These are phyloP conservation scores for Sporothrix pseudoabietina DNA, from an alignment of 2,329 filamentous ascomycete genomes.

Conservation along the genomic window DNA sequence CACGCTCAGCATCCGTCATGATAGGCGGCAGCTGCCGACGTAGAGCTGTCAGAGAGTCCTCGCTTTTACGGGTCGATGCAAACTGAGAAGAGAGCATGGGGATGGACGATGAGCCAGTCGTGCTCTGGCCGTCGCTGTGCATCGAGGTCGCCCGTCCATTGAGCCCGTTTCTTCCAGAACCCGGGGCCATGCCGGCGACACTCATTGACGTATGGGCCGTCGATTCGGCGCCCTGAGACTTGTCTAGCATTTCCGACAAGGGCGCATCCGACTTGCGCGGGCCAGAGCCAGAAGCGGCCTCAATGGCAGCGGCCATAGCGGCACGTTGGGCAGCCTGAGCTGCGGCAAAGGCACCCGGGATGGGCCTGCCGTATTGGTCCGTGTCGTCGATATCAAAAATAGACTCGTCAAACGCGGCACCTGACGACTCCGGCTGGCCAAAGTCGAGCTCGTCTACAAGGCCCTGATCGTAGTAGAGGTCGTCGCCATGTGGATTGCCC, in stretches of 20 bases:
- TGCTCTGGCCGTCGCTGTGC: neutral
- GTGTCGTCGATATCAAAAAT: constrained; percentile 71
- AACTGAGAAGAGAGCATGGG: constrained; percentile 31
- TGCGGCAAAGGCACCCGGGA: constrained; percentile 60
- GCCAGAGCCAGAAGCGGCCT: constrained; percentile 13
- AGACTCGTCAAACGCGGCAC: constrained; percentile 68
- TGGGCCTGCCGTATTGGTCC: constrained; percentile 62
- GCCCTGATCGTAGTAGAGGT: constrained; percentile 66
- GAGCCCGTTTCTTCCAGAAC: neutral
- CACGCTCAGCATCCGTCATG: constrained; percentile 34
- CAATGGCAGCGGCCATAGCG: constrained; percentile 30
- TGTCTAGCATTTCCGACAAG: constrained; percentile 47
- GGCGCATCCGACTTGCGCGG: constrained; percentile 49
- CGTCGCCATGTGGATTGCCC: constrained; percentile 51
- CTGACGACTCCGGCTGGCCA: constrained; percentile 55
- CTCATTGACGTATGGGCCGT: constrained; percentile 58
- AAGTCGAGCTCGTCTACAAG: constrained; percentile 51
- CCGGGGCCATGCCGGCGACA: constrained; percentile 35
- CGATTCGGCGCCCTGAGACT: constrained; percentile 50
- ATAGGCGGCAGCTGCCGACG: constrained; percentile 31
- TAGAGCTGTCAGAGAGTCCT: constrained; percentile 26
- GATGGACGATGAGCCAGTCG: constrained; percentile 13
- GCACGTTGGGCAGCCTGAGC: constrained; percentile 53
- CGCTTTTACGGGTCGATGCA: constrained; percentile 1
- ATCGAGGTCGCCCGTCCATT: neutral